phyloP scores from a whole-genome alignment of 495 filamentous ascomycete species.

The Hamigera avellanea region DNA sequence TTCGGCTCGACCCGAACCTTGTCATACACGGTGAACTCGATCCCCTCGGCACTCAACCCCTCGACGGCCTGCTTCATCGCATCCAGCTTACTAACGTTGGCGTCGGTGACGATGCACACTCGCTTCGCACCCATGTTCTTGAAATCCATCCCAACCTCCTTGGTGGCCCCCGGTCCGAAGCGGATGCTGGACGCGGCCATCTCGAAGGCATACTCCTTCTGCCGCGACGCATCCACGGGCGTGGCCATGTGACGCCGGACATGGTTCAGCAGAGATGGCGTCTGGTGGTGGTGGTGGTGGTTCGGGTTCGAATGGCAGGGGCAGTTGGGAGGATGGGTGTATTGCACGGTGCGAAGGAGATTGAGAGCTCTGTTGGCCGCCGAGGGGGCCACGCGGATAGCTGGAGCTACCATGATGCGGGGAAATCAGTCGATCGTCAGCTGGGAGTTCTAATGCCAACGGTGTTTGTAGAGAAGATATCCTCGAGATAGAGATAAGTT shows the following conservation, averaged over 20 bases:
- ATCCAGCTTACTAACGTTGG: constrained; percentile 61
- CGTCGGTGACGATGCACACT: constrained; percentile 85
- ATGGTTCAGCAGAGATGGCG: constrained; percentile 38
- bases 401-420: constrained; percentile 32
- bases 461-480: too few species aligned
- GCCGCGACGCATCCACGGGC: constrained; percentile 53
- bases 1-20: constrained; percentile 79
- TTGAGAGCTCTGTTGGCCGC: constrained; percentile 67
- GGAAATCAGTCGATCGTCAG: too few species aligned
- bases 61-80: constrained; percentile 80
- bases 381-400: constrained; percentile 51
- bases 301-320: constrained; percentile 85
- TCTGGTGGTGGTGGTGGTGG: constrained; percentile 50
- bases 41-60: constrained; percentile 60
- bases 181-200: constrained; percentile 91
- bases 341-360: constrained; percentile 81
- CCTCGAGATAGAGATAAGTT: too few species aligned
- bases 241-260: constrained; percentile 57
- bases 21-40: constrained; percentile 71
- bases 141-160: constrained; percentile 98
- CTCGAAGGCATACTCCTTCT: constrained; percentile 97
- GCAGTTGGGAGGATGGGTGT: constrained; percentile 76
- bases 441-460: too few species aligned
- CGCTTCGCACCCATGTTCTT: constrained; percentile 76
- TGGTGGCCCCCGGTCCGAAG: constrained; percentile 86